Conservation (phyloP, 306 rosid genomes). For the Hippophae gyantsensis region DNA sequence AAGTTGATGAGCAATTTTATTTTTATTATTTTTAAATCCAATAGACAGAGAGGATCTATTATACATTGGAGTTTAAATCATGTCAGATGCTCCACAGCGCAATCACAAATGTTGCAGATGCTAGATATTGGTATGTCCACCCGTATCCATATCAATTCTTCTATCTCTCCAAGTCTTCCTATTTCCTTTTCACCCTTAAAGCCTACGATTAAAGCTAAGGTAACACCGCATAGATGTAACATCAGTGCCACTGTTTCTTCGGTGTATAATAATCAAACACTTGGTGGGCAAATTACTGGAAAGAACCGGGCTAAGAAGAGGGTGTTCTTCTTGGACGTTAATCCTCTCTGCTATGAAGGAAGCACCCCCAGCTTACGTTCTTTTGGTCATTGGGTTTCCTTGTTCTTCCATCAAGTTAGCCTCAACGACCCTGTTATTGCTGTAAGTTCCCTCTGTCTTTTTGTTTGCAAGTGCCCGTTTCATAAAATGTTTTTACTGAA, state of each 20-base stretch:
- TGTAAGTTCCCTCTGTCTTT: conserved; percentile 24
- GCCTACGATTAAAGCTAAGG: neutral
- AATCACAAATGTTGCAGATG: conserved; percentile 12
- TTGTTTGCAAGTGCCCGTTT: neutral
- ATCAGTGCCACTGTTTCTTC: neutral
- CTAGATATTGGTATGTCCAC: conserved; percentile 19
- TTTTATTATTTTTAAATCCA: too few species aligned
- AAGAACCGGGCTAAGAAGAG: conserved; percentile 33
- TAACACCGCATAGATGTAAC: conserved; percentile 10
- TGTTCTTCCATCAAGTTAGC: conserved; percentile 53
- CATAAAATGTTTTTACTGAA: neutral
- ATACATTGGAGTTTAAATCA: too few species aligned
- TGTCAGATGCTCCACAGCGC: too few species aligned
- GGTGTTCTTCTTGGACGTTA: conserved; percentile 78
- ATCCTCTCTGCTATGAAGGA: conserved; percentile 70
- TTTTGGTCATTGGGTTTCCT: conserved; percentile 63
- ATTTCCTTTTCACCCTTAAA: neutral
- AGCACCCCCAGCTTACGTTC: conserved; percentile 54
- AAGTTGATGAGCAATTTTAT: too few species aligned
- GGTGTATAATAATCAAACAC: conserved; percentile 21
- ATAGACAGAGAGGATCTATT: too few species aligned
- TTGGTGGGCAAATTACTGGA: conserved; percentile 21
- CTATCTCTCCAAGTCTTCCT: conserved; percentile 14
- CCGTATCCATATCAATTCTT: conserved; percentile 20
- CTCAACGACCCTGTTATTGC: conserved; percentile 66